phyloP scores from a whole-genome alignment of 2,329 filamentous ascomycete species.

The Cadophora luteo-olivacea region DNA sequence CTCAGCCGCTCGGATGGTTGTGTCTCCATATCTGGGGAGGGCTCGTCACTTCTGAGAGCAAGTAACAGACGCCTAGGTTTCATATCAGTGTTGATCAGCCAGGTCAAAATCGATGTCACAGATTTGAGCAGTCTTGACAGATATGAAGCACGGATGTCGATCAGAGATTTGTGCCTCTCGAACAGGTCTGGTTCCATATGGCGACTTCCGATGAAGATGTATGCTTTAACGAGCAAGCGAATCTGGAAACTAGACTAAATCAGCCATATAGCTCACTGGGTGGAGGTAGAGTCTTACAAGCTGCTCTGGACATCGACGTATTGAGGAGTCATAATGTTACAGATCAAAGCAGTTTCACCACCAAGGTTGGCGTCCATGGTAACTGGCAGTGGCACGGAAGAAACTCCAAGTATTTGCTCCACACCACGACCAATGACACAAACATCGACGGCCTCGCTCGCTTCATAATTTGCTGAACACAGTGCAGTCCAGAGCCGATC shows the following conservation, averaged over 20 bases:
- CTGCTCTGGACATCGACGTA: constrained; percentile 31
- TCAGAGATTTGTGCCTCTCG: constrained; percentile 21
- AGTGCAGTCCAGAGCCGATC: constrained; percentile 32
- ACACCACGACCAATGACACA: constrained; percentile 32
- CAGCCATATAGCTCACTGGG: neutral
- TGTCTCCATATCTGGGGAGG: constrained; percentile 11
- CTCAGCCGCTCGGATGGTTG: constrained; percentile 25
- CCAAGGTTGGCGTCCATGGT: neutral
- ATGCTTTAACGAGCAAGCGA: constrained; percentile 29
- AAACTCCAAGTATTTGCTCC: constrained; percentile 34
- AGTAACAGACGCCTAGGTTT: constrained; percentile 27
- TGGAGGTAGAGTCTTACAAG: constrained; percentile 23
- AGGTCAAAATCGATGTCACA: constrained; percentile 23
- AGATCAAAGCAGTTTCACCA: constrained; percentile 26
- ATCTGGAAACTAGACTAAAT: constrained; percentile 30
- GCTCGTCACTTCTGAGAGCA: constrained; percentile 21
- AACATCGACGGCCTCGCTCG: constrained; percentile 30
- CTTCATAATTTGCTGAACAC: constrained; percentile 30
- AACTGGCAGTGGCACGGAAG: constrained; percentile 22
- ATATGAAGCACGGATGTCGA: constrained; percentile 26
- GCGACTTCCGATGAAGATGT: constrained; percentile 28
- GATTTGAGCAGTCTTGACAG: constrained; percentile 15
- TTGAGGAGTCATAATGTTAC: constrained; percentile 31
- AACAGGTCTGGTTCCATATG: constrained; percentile 29
- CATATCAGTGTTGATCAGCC: constrained; percentile 32